Evolutionary conservation across 345 rosid genomes (phyloP).

Genomic region (Moringa oleifera): DNA sequence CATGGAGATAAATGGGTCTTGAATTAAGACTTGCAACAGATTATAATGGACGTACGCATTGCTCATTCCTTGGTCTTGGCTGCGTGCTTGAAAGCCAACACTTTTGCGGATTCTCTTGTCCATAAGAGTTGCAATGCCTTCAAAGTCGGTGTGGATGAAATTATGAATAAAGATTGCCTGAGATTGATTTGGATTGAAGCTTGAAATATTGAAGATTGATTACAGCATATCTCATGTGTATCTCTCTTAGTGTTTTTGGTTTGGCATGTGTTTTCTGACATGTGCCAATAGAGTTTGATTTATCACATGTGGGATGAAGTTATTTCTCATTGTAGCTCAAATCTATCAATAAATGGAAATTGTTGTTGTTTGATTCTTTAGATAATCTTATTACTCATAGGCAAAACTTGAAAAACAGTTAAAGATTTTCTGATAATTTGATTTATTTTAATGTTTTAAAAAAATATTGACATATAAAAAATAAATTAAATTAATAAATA

Average conservation of each 20-base stretch:
- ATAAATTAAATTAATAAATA: too few relatives aligned
- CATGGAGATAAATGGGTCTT: not conserved
- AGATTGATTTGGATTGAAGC: too few relatives aligned
- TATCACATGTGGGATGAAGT: conserved; percentile 7
- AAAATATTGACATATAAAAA: too few relatives aligned
- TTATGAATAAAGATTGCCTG: too few relatives aligned
- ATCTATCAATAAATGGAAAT: conserved; percentile 19
- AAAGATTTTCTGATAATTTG: too few relatives aligned
- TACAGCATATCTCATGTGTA: not conserved
- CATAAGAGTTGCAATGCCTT: too few relatives aligned
- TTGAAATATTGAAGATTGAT: conserved; percentile 16
- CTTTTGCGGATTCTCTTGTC: conserved; percentile 1
- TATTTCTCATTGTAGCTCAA: too few relatives aligned
- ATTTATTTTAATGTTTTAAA: too few relatives aligned
- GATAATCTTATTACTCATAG: too few relatives aligned
- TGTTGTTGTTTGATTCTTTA: conserved; percentile 4
- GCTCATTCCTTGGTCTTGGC: conserved; percentile 24
- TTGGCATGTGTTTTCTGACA: conserved; percentile 7
- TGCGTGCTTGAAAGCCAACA: conserved; percentile 14
- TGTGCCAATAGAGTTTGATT: not conserved
- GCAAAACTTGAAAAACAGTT: too few relatives aligned
- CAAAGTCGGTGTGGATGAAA: too few relatives aligned
- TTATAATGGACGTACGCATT: conserved; percentile 23
- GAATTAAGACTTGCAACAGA: conserved; percentile 3
- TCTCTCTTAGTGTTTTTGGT: not conserved